These are phyloP conservation scores for Millerago galiae DNA, from an alignment of 805 yeast genomes.

Conservation along the genomic window DNA sequence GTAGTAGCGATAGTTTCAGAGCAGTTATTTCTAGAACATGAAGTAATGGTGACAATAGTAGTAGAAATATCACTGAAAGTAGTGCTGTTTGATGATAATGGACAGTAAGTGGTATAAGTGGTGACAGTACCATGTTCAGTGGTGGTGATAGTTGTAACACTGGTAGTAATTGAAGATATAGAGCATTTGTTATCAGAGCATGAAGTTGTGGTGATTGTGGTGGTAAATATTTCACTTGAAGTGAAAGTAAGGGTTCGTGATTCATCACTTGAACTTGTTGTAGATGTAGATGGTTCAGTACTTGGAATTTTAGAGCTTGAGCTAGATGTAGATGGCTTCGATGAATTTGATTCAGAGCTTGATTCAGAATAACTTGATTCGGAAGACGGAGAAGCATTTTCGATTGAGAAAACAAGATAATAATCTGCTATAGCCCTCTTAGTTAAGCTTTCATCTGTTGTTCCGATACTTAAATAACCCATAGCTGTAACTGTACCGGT, in stretches of 20 bases:
- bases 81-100: no score
- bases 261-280: not conserved
- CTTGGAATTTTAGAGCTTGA: not conserved
- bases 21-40: no score
- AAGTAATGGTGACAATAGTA: no score
- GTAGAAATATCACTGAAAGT: no score
- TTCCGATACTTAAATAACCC: not conserved
- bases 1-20: no score
- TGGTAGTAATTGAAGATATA: no score
- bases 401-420: not conserved
- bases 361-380: not conserved
- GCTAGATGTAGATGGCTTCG: not conserved
- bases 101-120: not conserved
- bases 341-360: not conserved
- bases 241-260: not conserved
- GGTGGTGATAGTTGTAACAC: not conserved
- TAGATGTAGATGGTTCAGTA: not conserved
- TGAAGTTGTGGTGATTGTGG: not conserved
- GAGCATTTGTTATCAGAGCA: not conserved
- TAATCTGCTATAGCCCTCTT: not conserved
- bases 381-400: not conserved
- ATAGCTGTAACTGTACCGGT: not conserved
- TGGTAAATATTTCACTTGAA: not conserved
- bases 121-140: not conserved
- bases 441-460: not conserved